These are phyloP conservation scores for Sugiyamaella mastotermitis DNA, from an alignment of 805 yeast species.

Conservation along the genomic window DNA sequence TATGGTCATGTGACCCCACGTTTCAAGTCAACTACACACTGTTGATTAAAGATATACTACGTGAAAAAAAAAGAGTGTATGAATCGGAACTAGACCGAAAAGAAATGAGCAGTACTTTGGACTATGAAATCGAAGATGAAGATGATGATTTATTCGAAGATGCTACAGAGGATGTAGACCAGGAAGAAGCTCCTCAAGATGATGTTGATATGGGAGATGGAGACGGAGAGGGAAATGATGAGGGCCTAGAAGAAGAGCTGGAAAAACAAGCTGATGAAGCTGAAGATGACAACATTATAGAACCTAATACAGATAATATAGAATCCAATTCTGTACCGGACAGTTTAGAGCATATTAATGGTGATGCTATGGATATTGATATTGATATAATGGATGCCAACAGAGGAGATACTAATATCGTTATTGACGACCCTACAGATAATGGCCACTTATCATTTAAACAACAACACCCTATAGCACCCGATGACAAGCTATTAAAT, in stretches of 20 bases:
- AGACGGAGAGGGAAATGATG: constrained; percentile 25
- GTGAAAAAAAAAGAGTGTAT: too few species aligned
- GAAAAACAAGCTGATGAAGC: constrained; percentile 26
- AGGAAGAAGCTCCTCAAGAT: constrained; percentile 8
- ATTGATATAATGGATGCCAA: constrained; percentile 3
- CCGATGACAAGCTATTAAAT: constrained; percentile 39
- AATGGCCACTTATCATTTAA: constrained; percentile 16
- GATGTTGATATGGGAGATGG: constrained; percentile 22
- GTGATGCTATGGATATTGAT: constrained; percentile 8
- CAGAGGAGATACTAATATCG: constrained; percentile 7
- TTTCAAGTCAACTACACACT: too few species aligned
- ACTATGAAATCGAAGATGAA: constrained; percentile 23
- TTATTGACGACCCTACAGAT: constrained; percentile 12
- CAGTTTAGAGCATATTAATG: not conserved
- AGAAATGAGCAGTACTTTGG: constrained; percentile 13
- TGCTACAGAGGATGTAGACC: constrained; percentile 25
- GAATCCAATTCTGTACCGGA: not conserved
- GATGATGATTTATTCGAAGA: constrained; percentile 29
- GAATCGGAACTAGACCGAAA: too few species aligned
- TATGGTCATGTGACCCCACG: too few species aligned
- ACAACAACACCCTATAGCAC: constrained; percentile 20
- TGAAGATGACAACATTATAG: constrained; percentile 21
- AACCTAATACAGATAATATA: constrained; percentile 17
- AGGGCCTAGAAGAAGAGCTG: constrained; percentile 24
- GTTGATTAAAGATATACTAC: too few species aligned